Conservation (phyloP, 768 basidiomycete species). For the Mycena metata region DNA sequence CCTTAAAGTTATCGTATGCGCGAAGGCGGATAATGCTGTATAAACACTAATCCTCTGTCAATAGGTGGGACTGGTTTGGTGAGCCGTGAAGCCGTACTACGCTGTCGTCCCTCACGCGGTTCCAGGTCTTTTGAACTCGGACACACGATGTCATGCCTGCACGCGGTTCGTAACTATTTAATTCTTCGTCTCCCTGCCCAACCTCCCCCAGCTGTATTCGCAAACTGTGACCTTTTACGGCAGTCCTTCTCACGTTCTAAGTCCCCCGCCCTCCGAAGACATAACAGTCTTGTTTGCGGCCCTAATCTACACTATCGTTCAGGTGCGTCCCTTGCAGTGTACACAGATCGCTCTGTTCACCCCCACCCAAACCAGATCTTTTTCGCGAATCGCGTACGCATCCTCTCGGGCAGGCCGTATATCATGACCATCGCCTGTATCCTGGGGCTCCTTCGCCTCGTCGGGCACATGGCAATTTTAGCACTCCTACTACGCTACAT, state of each 20-base stretch:
- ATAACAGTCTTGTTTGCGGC: conserved; percentile 16
- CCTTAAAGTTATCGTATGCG: conserved; percentile 6
- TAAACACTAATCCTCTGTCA: neutral
- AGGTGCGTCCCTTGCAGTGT: neutral
- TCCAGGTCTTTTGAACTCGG: conserved; percentile 22
- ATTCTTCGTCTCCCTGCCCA: neutral
- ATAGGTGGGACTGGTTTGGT: conserved; percentile 20
- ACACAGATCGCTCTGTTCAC: too few species aligned
- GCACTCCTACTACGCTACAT: conserved; percentile 1
- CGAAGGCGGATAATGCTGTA: too few species aligned
- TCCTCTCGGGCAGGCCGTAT: conserved; percentile 11
- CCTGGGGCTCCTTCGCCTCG: neutral
- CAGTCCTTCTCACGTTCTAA: neutral
- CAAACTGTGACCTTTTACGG: conserved; percentile 28
- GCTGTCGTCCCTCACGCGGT: neutral
- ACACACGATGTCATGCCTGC: conserved; percentile 18
- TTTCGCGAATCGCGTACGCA: conserved; percentile 21
- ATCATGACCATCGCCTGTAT: conserved; percentile 8
- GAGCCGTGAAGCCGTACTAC: neutral
- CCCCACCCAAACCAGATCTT: neutral
- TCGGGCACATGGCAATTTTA: neutral
- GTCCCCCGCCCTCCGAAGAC: conserved; percentile 16
- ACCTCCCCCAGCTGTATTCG: neutral
- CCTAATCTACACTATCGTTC: conserved; percentile 19
- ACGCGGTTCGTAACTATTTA: conserved; percentile 1